A percentile compares a stretch with the other conserved stretches of the same genome.
These are phyloP conservation scores for Boletellus ananas DNA, from an alignment of 768 basidiomycete species.

Conservation along the genomic window DNA sequence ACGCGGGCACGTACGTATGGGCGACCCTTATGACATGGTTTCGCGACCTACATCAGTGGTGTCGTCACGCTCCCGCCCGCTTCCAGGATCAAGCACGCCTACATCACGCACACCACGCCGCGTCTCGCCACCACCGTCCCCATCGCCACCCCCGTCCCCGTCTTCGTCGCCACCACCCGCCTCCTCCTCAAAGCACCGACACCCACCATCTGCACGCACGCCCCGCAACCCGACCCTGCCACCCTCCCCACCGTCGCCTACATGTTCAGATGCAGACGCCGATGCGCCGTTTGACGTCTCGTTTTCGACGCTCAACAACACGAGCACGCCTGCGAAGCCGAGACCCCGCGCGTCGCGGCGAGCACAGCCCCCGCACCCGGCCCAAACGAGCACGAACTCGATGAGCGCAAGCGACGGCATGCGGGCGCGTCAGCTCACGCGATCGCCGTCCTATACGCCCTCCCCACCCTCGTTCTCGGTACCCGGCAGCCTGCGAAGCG, in stretches of 20 bases:
- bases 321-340: conserved; percentile 28
- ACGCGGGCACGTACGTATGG: too few relatives aligned
- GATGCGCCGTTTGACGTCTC: conserved; percentile 19
- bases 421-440: conserved; percentile 1
- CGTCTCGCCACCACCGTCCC: background rate
- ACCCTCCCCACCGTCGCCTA: conserved; percentile 5
- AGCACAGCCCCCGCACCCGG: background rate
- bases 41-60: background rate
- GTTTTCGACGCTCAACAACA: conserved; percentile 22
- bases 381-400: background rate
- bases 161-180: background rate
- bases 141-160: background rate
- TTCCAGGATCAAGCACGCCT: too few relatives aligned
- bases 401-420: background rate
- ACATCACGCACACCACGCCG: background rate
- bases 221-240: background rate
- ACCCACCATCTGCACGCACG: background rate
- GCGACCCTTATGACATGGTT: too few relatives aligned
- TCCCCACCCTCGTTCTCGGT: conserved; percentile 14
- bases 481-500: background rate
- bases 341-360: background rate
- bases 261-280: conserved; percentile 8
- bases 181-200: background rate
- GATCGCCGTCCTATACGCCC: conserved; percentile 17
- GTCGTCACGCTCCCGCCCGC: background rate